Percentiles rank a stretch among this genome's conserved stretches.
phyloP scores from a whole-genome alignment of 1,139 yeast genomes.

The Pichia sp. region DNA sequence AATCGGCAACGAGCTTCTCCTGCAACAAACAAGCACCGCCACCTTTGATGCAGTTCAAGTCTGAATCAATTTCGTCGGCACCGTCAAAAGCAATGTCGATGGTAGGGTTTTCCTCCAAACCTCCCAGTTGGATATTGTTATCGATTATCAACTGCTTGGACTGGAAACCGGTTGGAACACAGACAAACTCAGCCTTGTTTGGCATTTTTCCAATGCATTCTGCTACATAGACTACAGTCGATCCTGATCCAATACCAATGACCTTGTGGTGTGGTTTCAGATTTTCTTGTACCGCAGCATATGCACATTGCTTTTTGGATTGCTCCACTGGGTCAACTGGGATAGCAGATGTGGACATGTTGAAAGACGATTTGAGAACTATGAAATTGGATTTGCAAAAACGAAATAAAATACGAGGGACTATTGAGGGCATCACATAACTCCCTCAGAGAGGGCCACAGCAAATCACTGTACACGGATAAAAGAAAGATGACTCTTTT shows the following conservation, averaged over 20 bases:
- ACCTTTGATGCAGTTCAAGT: constrained; percentile 87
- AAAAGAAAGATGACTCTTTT: not conserved
- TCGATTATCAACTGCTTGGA: constrained; percentile 79
- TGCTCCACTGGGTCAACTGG: constrained; percentile 45
- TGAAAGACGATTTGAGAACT: not conserved
- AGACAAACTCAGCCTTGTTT: constrained; percentile 57
- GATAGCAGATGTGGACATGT: constrained; percentile 6
- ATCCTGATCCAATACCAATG: constrained; percentile 94
- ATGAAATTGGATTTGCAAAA: not conserved
- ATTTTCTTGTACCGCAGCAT: constrained; percentile 87
- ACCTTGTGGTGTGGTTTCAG: constrained; percentile 66
- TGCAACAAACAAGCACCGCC: constrained; percentile 98
- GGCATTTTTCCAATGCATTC: constrained; percentile 78
- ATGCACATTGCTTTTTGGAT: constrained; percentile 85
- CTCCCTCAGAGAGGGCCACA: not conserved
- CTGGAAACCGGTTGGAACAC: constrained; percentile 97
- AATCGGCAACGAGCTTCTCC: constrained; percentile 87
- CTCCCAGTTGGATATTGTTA: constrained; percentile 74
- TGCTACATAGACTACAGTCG: constrained; percentile 94
- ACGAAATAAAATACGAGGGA: not conserved
- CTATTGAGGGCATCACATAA: not conserved
- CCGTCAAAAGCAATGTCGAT: constrained; percentile 96
- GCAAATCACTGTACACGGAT: not conserved
- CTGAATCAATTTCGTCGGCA: constrained; percentile 90
- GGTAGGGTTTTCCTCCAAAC: constrained; percentile 74